Evolutionary conservation across 1,284 basidiomycete genomes (phyloP).

Genomic region (Apiotrichum domesticum): DNA sequence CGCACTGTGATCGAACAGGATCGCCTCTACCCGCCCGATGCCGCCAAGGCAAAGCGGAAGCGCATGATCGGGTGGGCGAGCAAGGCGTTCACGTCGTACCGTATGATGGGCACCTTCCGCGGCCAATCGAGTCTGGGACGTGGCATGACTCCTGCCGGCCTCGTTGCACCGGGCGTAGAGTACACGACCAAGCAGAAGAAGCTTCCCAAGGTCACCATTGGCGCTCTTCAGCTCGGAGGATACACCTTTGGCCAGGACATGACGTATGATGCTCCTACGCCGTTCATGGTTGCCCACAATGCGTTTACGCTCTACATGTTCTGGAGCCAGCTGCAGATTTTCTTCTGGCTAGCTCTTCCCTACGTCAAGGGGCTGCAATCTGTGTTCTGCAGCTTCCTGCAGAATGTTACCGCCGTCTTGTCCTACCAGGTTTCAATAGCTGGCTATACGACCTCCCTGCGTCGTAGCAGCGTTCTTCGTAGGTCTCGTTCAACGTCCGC

Average conservation of each 20-base stretch:
- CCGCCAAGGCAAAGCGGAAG: slow-evolving; percentile 2
- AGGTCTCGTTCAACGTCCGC: not conserved
- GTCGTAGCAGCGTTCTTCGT: slow-evolving; percentile 1
- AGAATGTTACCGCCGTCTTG: slow-evolving; percentile 64
- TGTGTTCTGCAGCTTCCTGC: slow-evolving; percentile 50
- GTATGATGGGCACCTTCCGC: not conserved
- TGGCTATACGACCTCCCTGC: not conserved
- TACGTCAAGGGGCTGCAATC: not conserved
- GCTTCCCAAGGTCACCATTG: not conserved
- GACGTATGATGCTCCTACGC: not conserved
- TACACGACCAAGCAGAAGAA: not conserved
- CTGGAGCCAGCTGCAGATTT: not conserved
- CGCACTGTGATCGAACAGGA: not conserved
- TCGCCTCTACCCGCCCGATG: not conserved
- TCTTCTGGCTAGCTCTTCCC: not conserved
- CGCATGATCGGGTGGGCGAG: not conserved
- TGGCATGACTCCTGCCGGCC: not conserved
- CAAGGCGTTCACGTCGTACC: not conserved
- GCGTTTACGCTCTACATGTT: slow-evolving; percentile 3
- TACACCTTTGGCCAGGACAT: not conserved
- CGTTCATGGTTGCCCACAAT: slow-evolving; percentile 1
- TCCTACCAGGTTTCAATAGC: slow-evolving; percentile 60
- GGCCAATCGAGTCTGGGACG: not conserved
- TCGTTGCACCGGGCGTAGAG: not conserved
- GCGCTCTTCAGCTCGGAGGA: not conserved